These are phyloP conservation scores for Podila epicladia DNA, from an alignment of 192 early-diverging fungal genomes.

Conservation along the genomic window DNA sequence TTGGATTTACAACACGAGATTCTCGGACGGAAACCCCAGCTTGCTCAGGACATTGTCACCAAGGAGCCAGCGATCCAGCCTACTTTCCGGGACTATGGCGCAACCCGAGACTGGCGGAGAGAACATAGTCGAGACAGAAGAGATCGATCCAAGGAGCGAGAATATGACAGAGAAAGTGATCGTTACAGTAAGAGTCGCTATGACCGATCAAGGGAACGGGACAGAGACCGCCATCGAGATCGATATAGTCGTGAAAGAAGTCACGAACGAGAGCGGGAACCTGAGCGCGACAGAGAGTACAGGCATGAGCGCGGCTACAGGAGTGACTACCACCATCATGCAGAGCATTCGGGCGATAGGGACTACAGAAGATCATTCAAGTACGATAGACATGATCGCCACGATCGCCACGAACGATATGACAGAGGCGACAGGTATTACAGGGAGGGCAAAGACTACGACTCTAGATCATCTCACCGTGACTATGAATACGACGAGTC, in stretches of 20 bases:
- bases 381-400: slow-evolving; percentile 17
- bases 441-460: slow-evolving; percentile 30
- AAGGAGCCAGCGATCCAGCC: slow-evolving; percentile 43
- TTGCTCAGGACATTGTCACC: slow-evolving; percentile 43
- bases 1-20: slow-evolving; percentile 45
- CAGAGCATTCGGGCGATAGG: slow-evolving; percentile 22
- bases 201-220: slow-evolving; percentile 31
- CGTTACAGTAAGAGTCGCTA: slow-evolving; percentile 30
- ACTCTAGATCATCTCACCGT: slow-evolving; percentile 10
- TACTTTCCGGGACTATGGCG: slow-evolving; percentile 46
- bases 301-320: slow-evolving; percentile 35
- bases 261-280: slow-evolving; percentile 34
- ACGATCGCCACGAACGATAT: slow-evolving; percentile 14
- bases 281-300: slow-evolving; percentile 37
- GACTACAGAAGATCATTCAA: slow-evolving; percentile 10
- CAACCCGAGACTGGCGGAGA: slow-evolving; percentile 44
- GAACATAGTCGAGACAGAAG: slow-evolving; percentile 48
- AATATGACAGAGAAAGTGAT: slow-evolving; percentile 40
- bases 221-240: slow-evolving; percentile 35
- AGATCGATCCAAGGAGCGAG: slow-evolving; percentile 42
- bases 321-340: slow-evolving; percentile 29
- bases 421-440: slow-evolving; percentile 21
- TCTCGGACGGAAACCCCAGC: slow-evolving; percentile 44
- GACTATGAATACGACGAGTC: slow-evolving; percentile 35
- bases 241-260: slow-evolving; percentile 40